phyloP scores from a whole-genome alignment of 2,329 filamentous ascomycete species.

The Fusarium brevicatenulatum region DNA sequence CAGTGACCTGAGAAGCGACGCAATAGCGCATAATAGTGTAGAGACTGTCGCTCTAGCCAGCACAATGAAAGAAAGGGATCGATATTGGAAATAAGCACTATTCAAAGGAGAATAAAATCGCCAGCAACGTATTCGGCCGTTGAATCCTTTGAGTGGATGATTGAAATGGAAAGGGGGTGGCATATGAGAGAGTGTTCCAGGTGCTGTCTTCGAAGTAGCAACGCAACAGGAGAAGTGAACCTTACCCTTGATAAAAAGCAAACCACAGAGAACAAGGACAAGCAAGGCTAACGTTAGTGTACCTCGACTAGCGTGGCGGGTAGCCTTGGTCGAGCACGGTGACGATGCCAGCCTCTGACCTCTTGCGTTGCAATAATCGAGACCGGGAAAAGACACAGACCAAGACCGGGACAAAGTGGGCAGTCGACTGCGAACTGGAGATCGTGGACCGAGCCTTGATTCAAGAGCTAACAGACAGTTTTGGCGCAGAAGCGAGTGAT shows the following conservation, averaged over 20 bases:
- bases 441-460: constrained; percentile 23
- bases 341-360: constrained; percentile 39
- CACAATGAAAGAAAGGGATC: constrained; percentile 18
- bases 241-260: constrained; percentile 44
- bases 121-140: constrained; percentile 38
- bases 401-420: constrained; percentile 34
- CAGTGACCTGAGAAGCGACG: constrained; percentile 28
- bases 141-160: constrained; percentile 33
- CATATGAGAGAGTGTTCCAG: constrained; percentile 33
- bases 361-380: constrained; percentile 27
- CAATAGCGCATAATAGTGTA: constrained; percentile 24
- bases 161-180: constrained; percentile 38
- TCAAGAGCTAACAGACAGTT: constrained; percentile 9
- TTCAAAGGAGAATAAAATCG: constrained; percentile 11
- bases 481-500: constrained; percentile 19
- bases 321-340: constrained; percentile 38
- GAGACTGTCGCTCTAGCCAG: constrained; percentile 17
- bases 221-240: constrained; percentile 43
- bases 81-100: constrained; percentile 19
- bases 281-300: constrained; percentile 36
- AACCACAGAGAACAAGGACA: constrained; percentile 37
- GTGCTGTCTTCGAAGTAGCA: constrained; percentile 37
- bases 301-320: constrained; percentile 37
- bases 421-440: constrained; percentile 10
- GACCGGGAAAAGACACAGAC: constrained; percentile 36